phyloP scores from a whole-genome alignment of 2,329 filamentous ascomycete genomes.

The Camptophora hylomeconis region DNA sequence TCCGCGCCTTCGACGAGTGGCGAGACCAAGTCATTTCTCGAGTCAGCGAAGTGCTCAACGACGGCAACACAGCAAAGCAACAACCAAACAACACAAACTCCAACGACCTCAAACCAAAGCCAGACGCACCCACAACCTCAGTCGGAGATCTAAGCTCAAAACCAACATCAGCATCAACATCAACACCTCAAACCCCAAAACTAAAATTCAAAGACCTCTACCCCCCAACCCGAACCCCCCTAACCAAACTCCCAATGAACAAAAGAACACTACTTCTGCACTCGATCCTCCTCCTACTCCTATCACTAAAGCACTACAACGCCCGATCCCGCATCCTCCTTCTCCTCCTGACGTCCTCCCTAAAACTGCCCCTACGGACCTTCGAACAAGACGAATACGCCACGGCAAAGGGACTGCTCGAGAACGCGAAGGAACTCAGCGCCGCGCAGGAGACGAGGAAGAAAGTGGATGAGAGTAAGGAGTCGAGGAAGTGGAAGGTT shows the following conservation, averaged over 20 bases:
- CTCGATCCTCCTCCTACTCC: constrained; percentile 54
- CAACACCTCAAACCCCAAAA: constrained; percentile 10
- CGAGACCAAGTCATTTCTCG: constrained; percentile 55
- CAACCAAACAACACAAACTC: constrained; percentile 21
- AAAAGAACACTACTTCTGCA: constrained; percentile 58
- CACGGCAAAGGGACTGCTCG: constrained; percentile 60
- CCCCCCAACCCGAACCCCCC: constrained; percentile 45
- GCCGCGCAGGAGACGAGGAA: constrained; percentile 66
- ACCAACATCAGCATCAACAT: too few species aligned
- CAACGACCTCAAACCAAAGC: constrained; percentile 6
- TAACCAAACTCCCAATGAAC: constrained; percentile 47
- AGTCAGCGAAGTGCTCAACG: constrained; percentile 55
- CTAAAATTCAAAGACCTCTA: constrained; percentile 36
- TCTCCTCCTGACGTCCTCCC: constrained; percentile 54
- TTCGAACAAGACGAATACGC: constrained; percentile 61
- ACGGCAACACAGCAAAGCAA: constrained; percentile 29
- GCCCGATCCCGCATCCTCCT: constrained; percentile 62
- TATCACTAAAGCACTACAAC: constrained; percentile 67
- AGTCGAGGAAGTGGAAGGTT: constrained; percentile 63
- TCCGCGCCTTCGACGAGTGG: constrained; percentile 72
- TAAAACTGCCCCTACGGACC: constrained; percentile 52
- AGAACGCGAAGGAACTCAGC: constrained; percentile 63
- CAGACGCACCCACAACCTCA: constrained; percentile 7
- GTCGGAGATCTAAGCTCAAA: too few species aligned
- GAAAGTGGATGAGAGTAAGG: constrained; percentile 52